Evolutionary conservation across 1,284 basidiomycete genomes (phyloP), one percentile per base, ranked within the genome.

Genomic region (Cerrena zonata): DNA sequence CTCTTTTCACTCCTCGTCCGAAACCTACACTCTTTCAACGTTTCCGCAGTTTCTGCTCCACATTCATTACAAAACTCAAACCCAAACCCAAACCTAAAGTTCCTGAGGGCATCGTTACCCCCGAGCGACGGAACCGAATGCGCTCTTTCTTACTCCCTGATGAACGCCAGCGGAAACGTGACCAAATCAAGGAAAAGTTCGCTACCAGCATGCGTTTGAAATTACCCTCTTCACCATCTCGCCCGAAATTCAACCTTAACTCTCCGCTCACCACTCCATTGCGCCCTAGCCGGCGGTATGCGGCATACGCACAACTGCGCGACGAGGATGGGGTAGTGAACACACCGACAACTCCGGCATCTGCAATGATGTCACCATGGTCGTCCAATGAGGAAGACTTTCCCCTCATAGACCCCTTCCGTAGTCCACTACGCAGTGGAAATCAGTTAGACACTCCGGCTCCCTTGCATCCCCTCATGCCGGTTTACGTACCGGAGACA

Each of bases 321-420:
- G 61, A 62, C 44, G 36, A 58, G n/a, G 55, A 59, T 41, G 13
- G 10, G 39, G 39, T 5, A 22, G 7, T 10, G 5, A 40, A 15
- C 18, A 7, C 7, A 22, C 61, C 60, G 3, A 43, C 57, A 41
- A 53, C 50, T 13, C 63, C 62, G 2, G 43, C 48, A 4, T 45
- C 55, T 3, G 63, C 62, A 3, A 15, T 58, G 19, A 50, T 65
- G 47, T 64, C 64, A 4, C 64, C 63, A 3, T 65, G 61, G 63
- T 65, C 61, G 2, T 56, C 60, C 3, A 49, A 51, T 41, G 64
- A 64, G 50, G 55, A 59, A 38, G 53, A 60, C 22, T 58, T 53
- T 25, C 49, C 54, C 51, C 30, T 15, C 7, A 7, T 34, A 15
- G 7, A 34, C 15, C 30, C 30, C 15, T 34, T 34, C 15, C 30